A percentile compares a stretch with the other conserved stretches of the same genome.
Conservation (phyloP, 2,329 filamentous ascomycete species). For the Gnomoniopsis sp. region DNA sequence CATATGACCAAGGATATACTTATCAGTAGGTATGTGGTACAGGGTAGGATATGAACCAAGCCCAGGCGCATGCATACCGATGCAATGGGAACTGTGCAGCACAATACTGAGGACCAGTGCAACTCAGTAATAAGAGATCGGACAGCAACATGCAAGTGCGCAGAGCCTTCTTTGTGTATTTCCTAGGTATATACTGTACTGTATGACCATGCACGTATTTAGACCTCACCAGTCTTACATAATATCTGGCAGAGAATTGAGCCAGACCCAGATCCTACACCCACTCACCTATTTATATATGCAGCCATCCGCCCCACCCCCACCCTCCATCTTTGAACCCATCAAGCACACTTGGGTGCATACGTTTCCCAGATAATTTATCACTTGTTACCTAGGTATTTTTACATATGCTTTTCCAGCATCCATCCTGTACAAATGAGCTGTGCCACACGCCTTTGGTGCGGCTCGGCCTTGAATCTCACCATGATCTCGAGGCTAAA, state of each 20-base stretch:
- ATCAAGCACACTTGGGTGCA: neutral
- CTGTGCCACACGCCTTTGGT: neutral
- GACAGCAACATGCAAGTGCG: too few species aligned
- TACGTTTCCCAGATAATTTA: neutral
- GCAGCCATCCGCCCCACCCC: neutral
- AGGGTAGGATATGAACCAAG: too few species aligned
- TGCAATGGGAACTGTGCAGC: too few species aligned
- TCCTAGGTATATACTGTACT: too few species aligned
- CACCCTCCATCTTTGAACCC: neutral
- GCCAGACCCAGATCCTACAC: neutral
- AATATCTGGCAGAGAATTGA: neutral
- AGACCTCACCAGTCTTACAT: neutral
- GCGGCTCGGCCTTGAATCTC: neutral
- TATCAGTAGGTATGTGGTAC: too few species aligned
- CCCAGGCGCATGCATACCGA: too few species aligned
- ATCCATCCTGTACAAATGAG: neutral
- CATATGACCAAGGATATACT: too few species aligned
- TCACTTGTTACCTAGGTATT: too few species aligned
- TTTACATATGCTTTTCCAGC: neutral
- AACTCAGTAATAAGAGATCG: too few species aligned
- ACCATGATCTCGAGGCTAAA: neutral
- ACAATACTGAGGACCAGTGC: too few species aligned
- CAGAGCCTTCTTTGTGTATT: too few species aligned
- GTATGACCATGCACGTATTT: too few species aligned
- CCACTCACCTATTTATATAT: neutral